phyloP scores from a whole-genome alignment of 192 early-diverging fungal species.

The Coemansia guatemalensis region DNA sequence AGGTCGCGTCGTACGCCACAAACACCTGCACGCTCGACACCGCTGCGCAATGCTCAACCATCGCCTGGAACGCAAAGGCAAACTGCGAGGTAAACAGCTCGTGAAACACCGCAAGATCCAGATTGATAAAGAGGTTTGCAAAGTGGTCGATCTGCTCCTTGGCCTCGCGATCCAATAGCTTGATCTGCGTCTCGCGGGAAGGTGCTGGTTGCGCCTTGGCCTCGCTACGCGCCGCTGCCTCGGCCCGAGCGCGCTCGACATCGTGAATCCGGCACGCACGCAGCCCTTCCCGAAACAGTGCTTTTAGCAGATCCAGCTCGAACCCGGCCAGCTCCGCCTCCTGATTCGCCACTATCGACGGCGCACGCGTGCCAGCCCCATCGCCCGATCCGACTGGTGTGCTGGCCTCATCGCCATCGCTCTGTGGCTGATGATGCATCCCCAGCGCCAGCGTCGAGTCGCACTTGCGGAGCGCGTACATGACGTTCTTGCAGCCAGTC shows the following conservation, averaged over 20 bases:
- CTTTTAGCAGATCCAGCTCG: slow-evolving; percentile 46
- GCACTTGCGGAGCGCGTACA: slow-evolving; percentile 69
- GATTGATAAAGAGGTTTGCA: slow-evolving; percentile 74
- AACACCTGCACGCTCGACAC: slow-evolving; percentile 88
- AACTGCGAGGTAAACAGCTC: slow-evolving; percentile 94
- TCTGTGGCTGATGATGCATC: slow-evolving; percentile 18
- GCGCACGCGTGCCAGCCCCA: neutral
- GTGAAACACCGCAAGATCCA: slow-evolving; percentile 91
- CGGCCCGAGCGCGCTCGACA: slow-evolving; percentile 28
- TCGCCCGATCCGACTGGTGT: neutral
- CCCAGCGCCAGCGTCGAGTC: slow-evolving; percentile 61
- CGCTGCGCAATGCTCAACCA: slow-evolving; percentile 72
- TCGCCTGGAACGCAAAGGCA: slow-evolving; percentile 79
- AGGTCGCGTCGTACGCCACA: slow-evolving; percentile 68
- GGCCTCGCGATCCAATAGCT: slow-evolving; percentile 74
- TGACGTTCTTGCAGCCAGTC: slow-evolving; percentile 80
- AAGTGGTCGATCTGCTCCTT: slow-evolving; percentile 93
- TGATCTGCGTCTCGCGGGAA: slow-evolving; percentile 54
- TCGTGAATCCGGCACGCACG: slow-evolving; percentile 52
- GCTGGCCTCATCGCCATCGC: slow-evolving; percentile 2
- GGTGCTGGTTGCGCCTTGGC: neutral
- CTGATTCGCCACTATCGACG: slow-evolving; percentile 24
- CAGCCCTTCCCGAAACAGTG: slow-evolving; percentile 50
- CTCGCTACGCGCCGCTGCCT: slow-evolving; percentile 10
- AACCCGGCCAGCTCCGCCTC: slow-evolving; percentile 47